Percentiles rank a stretch among this genome's conserved stretches.
Evolutionary conservation across 2,329 filamentous ascomycete genomes (phyloP).

Genomic region (Penicillium sp.): DNA sequence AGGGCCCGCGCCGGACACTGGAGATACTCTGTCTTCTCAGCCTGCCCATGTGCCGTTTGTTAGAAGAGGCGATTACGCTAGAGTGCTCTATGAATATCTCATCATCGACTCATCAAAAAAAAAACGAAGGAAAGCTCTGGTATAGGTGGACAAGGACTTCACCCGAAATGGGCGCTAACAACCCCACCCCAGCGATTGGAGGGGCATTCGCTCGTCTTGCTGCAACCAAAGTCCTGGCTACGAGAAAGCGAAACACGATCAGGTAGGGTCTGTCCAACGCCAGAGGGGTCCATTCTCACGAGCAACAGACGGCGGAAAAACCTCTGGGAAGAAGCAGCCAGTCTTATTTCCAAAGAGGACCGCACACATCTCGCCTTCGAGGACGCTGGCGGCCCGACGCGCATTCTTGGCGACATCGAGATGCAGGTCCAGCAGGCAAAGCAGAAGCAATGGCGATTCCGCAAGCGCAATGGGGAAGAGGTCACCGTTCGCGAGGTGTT

Average conservation of each 20-base stretch:
- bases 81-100: neutral
- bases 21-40: neutral
- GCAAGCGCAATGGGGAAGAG: neutral
- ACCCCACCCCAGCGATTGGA: neutral
- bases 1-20: neutral
- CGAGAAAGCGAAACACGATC: neutral
- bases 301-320: neutral
- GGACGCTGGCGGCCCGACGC: neutral
- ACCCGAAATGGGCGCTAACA: neutral
- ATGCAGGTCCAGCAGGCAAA: neutral
- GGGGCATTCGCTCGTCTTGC: neutral
- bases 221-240: neutral
- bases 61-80: neutral
- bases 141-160: neutral
- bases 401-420: constrained; percentile 2
- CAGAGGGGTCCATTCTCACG: neutral
- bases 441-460: neutral
- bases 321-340: neutral
- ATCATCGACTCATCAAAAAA: neutral
- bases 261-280: neutral
- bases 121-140: neutral
- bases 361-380: neutral
- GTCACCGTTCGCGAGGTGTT: neutral
- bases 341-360: neutral
- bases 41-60: neutral